Base-by-base conservation (phyloP, 352 stramenopile species). In the Phytophthora brassicae region DNA sequence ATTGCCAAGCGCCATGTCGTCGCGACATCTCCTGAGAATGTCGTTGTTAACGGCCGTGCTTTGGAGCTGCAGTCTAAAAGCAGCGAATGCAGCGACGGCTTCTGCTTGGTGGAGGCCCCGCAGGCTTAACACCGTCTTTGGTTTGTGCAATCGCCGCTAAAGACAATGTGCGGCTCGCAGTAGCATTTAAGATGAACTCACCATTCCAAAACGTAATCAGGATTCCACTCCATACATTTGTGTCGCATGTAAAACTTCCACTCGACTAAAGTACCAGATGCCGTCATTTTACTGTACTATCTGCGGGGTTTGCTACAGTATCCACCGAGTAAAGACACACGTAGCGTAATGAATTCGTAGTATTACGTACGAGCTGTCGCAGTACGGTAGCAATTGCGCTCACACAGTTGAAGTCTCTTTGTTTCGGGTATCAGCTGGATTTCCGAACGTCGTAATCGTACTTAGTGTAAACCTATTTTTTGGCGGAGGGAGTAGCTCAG, bases 1-100 rank as follows among this genome's bases (percentile, higher is more conserved):
- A 68, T 90, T 46, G 28, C 55, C 17, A 66, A 67, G 28, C 62
- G 67, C 16, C 41, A 72, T 19, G 50, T 68, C 23, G 54, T 62
- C 17, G 45, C 35, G 8, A 41, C 43, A 17, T 70, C 67, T 8
- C 60, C 61, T 17, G 49, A 75, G 19, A 66, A 81, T 35, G 64
- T 86, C 17, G 47, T 62, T 5, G 29, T 41, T 28, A 56, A 42
- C 11, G 29, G 56, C 28, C 42, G 45, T 23, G 56, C 65, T 7
- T 48, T 91, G 26, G 84, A 93, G 53, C 38, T 76, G 35, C 65
- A 77, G 60, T 82, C 78, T 36, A 88, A 88, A 62, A 80, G 69
- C 60, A 93, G 84, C 81, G 84, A 93, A 68, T 91, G 80, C 67
- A 93, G 84, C 66, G 84, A 93, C 56, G 84, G 80, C 51, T 93